A percentile compares a stretch with the other conserved stretches of the same genome.
phyloP scores from a whole-genome alignment of 495 filamentous ascomycete genomes.

The Trichocladium uniseriatum region DNA sequence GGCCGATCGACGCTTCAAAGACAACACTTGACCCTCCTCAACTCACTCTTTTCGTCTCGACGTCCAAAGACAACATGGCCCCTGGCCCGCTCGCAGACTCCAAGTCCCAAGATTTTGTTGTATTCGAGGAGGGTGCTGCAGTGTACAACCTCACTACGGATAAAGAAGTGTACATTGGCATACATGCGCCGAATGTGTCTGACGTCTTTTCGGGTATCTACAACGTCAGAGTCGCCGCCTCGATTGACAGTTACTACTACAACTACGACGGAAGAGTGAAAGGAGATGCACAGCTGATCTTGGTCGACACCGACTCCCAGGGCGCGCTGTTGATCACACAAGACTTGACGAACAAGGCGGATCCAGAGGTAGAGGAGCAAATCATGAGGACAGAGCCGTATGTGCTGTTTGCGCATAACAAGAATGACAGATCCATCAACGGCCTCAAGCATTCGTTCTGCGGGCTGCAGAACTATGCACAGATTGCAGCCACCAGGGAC shows the following conservation, averaged over 20 bases:
- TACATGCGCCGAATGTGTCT: constrained; percentile 57
- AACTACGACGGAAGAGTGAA: constrained; percentile 41
- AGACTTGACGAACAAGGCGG: constrained; percentile 45
- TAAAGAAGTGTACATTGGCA: constrained; percentile 60
- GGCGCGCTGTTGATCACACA: constrained; percentile 70
- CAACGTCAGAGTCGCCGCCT: constrained; percentile 74
- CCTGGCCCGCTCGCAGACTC: constrained; percentile 54
- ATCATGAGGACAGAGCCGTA: constrained; percentile 61
- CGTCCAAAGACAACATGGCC: constrained; percentile 48
- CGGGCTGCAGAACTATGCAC: constrained; percentile 53
- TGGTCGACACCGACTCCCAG: constrained; percentile 70
- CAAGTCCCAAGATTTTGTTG: constrained; percentile 33
- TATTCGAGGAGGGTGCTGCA: constrained; percentile 51
- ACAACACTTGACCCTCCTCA: constrained; percentile 49
- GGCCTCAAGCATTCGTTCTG: constrained; percentile 71
- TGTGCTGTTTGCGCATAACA: constrained; percentile 67
- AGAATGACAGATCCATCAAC: constrained; percentile 45
- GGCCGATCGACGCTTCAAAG: constrained; percentile 32
- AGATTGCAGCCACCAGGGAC: constrained; percentile 47
- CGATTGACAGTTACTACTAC: constrained; percentile 66
- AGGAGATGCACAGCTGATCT: constrained; percentile 44
- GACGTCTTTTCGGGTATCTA: constrained; percentile 49
- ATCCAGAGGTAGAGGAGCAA: constrained; percentile 34
- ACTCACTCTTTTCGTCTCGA: constrained; percentile 70
- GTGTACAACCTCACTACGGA: constrained; percentile 44